Conservation (phyloP, 306 rosid genomes). For the Herpetospermum pedunculosum region DNA sequence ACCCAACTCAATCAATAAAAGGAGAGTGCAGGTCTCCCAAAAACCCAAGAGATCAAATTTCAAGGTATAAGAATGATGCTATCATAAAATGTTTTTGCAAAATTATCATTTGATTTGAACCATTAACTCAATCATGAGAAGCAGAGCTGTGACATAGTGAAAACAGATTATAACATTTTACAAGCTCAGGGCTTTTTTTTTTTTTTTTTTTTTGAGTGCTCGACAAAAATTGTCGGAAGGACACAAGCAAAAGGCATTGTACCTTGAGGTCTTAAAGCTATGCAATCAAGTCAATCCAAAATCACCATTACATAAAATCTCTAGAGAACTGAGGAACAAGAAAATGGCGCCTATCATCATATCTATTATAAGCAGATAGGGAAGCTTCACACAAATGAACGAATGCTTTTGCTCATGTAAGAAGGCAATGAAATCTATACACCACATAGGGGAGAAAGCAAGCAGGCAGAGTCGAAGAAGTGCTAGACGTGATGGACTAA, state of each 20-base stretch:
- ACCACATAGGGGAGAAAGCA: slow-evolving; percentile 20
- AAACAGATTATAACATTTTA: neutral
- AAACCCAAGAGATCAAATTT: neutral
- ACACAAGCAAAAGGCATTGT: neutral
- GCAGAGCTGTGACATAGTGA: neutral
- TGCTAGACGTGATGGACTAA: slow-evolving; percentile 3
- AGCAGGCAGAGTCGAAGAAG: slow-evolving; percentile 11
- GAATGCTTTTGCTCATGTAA: slow-evolving; percentile 27
- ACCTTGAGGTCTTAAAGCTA: slow-evolving; percentile 6
- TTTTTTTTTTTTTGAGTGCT: neutral
- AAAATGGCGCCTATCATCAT: slow-evolving; percentile 3
- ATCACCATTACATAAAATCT: neutral
- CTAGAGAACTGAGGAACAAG: neutral
- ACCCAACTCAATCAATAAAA: neutral
- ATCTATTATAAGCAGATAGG: slow-evolving; percentile 11
- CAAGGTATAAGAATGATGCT: neutral
- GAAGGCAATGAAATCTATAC: slow-evolving; percentile 51
- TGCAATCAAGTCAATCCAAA: slow-evolving; percentile 8
- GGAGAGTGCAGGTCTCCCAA: neutral
- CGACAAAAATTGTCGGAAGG: neutral
- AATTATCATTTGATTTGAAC: neutral
- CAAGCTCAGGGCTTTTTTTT: neutral
- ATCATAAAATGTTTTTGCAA: neutral
- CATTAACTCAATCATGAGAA: neutral
- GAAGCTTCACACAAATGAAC: slow-evolving; percentile 42